These are phyloP conservation scores for Ichthyophonus hoferi DNA, from an alignment of 208 protist genomes.

Conservation along the genomic window DNA sequence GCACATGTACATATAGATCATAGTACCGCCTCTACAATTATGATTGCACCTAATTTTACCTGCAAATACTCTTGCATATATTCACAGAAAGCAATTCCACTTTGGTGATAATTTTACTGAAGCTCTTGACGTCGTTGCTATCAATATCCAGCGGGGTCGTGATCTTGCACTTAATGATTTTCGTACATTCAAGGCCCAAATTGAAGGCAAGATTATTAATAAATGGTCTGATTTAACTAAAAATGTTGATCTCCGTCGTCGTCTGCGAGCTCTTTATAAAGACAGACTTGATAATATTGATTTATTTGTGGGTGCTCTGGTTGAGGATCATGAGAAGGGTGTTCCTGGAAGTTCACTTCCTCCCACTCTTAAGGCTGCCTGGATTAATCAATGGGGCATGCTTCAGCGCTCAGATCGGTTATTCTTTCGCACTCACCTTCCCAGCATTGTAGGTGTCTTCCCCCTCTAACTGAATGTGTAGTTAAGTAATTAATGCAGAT, in stretches of 20 bases:
- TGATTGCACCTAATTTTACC: too few species aligned
- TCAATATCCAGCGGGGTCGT: conserved; percentile 2
- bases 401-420: background rate
- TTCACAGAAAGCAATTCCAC: background rate
- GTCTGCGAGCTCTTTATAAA: background rate
- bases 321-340: background rate
- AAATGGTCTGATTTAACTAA: background rate
- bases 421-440: background rate
- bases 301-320: conserved; percentile 6
- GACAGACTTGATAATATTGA: background rate
- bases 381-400: background rate
- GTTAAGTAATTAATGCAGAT: too few species aligned
- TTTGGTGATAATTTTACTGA: background rate
- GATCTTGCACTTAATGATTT: background rate
- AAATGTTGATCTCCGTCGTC: background rate
- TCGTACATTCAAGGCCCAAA: background rate
- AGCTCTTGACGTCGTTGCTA: background rate
- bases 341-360: background rate
- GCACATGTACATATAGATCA: too few species aligned
- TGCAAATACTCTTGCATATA: background rate
- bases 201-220: background rate
- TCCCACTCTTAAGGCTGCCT: background rate
- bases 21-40: too few species aligned
- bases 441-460: background rate
- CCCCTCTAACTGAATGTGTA: too few species aligned